phyloP scores from a whole-genome alignment of 495 filamentous ascomycete genomes.

The Aspergillus kassunensis region DNA sequence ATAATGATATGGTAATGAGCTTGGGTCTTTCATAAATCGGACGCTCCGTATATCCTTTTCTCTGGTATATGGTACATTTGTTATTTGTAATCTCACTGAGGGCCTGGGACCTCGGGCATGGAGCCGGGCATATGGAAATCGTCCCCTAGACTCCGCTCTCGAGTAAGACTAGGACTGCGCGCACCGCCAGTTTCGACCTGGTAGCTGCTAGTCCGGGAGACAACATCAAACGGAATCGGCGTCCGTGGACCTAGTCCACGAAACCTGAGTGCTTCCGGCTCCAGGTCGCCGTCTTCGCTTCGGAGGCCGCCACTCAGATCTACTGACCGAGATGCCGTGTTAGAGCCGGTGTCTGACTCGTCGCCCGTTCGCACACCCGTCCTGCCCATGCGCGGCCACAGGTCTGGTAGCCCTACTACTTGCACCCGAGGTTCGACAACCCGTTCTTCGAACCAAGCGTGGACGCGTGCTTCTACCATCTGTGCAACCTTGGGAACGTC shows the following conservation, averaged over 20 bases:
- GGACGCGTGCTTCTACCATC: constrained; percentile 83
- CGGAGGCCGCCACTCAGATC: constrained; percentile 25
- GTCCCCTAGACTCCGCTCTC: constrained; percentile 34
- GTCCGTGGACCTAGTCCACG: constrained; percentile 30
- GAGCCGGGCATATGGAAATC: constrained; percentile 29
- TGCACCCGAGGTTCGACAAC: constrained; percentile 95
- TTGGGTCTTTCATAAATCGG: neutral
- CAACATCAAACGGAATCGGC: constrained; percentile 26
- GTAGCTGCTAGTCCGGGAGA: constrained; percentile 37
- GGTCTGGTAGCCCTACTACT: constrained; percentile 84
- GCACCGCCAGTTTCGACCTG: constrained; percentile 36
- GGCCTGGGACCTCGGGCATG: constrained; percentile 4
- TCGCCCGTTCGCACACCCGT: constrained; percentile 44
- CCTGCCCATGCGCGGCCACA: constrained; percentile 79
- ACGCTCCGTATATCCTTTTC: neutral
- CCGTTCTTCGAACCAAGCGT: constrained; percentile 96
- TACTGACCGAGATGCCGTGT: constrained; percentile 32
- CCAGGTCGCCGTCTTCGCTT: constrained; percentile 21
- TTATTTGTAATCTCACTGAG: neutral
- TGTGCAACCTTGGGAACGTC: constrained; percentile 98
- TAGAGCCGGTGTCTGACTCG: constrained; percentile 41
- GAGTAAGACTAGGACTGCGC: constrained; percentile 33
- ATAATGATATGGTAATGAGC: constrained; percentile 15
- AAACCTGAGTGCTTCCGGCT: constrained; percentile 35
- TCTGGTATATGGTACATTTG: constrained; percentile 3